These are phyloP conservation scores for Inonotus hispidus DNA, from an alignment of 1,284 basidiomycete genomes.

Conservation along the genomic window DNA sequence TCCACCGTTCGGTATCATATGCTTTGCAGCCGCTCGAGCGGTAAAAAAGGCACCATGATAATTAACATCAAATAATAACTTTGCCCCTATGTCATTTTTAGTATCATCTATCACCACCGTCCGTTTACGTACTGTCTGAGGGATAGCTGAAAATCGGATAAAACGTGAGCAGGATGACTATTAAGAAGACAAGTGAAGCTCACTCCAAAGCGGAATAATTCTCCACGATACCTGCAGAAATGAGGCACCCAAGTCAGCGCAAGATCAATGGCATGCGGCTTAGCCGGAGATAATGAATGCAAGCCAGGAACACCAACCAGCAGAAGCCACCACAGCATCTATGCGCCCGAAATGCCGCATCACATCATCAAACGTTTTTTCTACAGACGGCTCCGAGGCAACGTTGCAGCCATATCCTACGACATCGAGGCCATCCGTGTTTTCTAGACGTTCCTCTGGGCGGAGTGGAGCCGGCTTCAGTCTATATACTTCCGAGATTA, in stretches of 20 bases:
- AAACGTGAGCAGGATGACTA: too few relatives aligned
- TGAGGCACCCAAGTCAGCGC: not conserved
- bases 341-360: slow-evolving; percentile 76
- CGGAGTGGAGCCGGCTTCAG: not conserved
- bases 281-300: not conserved
- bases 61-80: slow-evolving; percentile 86
- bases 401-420: slow-evolving; percentile 87
- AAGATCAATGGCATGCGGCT: slow-evolving; percentile 1
- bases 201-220: slow-evolving; percentile 88
- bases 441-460: slow-evolving; percentile 51
- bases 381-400: slow-evolving; percentile 74
- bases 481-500: not conserved
- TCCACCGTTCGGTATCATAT: slow-evolving; percentile 69
- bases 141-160: slow-evolving; percentile 56
- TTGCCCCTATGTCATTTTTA: slow-evolving; percentile 36
- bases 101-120: not conserved
- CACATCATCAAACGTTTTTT: slow-evolving; percentile 62
- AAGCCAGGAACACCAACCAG: slow-evolving; percentile 48
- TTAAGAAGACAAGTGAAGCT: slow-evolving; percentile 22
- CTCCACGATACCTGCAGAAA: slow-evolving; percentile 71
- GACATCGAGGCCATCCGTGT: slow-evolving; percentile 56
- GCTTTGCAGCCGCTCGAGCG: slow-evolving; percentile 83
- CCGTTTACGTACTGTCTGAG: slow-evolving; percentile 46
- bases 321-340: slow-evolving; percentile 84
- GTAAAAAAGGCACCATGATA: slow-evolving; percentile 92